Conservation (phyloP, 2,329 filamentous ascomycete genomes). For the Aspergillus proliferans region DNA sequence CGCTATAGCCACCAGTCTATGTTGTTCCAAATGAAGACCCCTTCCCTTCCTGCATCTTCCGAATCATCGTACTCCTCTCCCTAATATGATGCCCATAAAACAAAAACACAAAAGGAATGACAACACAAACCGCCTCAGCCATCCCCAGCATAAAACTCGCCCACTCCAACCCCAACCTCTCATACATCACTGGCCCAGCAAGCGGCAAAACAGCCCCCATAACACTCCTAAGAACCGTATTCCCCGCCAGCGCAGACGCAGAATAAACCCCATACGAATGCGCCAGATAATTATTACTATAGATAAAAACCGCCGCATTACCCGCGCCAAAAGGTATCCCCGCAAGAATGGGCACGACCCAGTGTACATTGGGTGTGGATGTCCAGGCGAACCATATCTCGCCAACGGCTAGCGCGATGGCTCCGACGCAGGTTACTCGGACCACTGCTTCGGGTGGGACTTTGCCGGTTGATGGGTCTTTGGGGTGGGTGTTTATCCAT, state of each 20-base stretch:
- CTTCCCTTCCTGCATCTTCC: no score
- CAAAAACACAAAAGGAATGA: conserved; percentile 69
- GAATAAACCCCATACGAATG: conserved; percentile 71
- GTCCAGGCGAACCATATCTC: conserved; percentile 84
- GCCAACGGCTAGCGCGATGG: conserved; percentile 53
- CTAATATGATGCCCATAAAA: no score
- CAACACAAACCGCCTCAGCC: conserved; percentile 63
- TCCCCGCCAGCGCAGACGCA: conserved; percentile 69
- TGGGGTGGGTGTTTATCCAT: no score
- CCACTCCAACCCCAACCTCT: conserved; percentile 62
- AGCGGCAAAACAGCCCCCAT: no score
- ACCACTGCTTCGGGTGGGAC: no score
- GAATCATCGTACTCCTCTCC: no score
- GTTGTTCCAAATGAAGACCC: no score
- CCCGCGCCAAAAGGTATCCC: conserved; percentile 74
- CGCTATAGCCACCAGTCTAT: no score
- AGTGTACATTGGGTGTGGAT: conserved; percentile 68
- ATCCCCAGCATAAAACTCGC: conserved; percentile 66
- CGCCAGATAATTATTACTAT: conserved; percentile 69
- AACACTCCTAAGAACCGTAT: conserved; percentile 48
- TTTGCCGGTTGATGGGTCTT: no score
- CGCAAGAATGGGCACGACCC: conserved; percentile 68
- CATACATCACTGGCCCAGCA: no score
- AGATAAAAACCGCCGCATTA: conserved; percentile 71
- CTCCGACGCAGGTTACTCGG: no score